Evolutionary conservation across 2,329 filamentous ascomycete genomes (phyloP).

Genomic region (Claviceps pusilla): DNA sequence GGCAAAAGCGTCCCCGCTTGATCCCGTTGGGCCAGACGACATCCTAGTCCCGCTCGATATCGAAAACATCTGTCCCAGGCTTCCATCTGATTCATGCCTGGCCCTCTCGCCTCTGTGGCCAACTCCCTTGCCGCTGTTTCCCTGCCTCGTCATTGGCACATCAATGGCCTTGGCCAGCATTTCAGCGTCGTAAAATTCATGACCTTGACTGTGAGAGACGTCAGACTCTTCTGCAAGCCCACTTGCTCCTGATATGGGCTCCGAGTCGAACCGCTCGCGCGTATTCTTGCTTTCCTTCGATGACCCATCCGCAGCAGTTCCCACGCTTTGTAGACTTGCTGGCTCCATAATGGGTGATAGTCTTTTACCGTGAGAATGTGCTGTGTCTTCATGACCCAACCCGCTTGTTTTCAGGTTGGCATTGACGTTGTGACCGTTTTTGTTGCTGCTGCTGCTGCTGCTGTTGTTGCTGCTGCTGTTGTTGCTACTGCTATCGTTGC

Average conservation of each 20-base stretch:
- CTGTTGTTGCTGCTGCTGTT: too few species aligned
- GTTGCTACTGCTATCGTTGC: too few species aligned
- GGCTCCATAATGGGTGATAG: slow-evolving; percentile 36
- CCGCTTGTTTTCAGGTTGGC: not conserved
- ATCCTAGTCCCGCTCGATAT: slow-evolving; percentile 32
- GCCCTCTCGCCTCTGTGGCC: slow-evolving; percentile 14
- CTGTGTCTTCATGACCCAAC: slow-evolving; percentile 9
- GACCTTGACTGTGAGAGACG: slow-evolving; percentile 42
- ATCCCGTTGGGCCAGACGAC: slow-evolving; percentile 5
- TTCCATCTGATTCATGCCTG: slow-evolving; percentile 44
- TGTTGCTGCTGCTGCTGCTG: too few species aligned
- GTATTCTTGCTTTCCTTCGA: slow-evolving; percentile 17
- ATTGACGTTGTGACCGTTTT: too few species aligned
- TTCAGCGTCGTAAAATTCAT: slow-evolving; percentile 52
- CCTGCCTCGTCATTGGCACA: slow-evolving; percentile 29
- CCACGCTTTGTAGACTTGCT: slow-evolving; percentile 32
- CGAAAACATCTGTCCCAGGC: slow-evolving; percentile 43
- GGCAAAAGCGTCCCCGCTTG: slow-evolving; percentile 10
- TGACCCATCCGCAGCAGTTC: slow-evolving; percentile 28
- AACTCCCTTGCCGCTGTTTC: slow-evolving; percentile 18
- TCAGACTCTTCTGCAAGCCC: slow-evolving; percentile 33
- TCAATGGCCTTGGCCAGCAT: slow-evolving; percentile 36
- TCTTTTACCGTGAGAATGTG: slow-evolving; percentile 20
- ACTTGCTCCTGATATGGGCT: slow-evolving; percentile 27
- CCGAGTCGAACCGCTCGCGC: slow-evolving; percentile 34